Base-by-base conservation (phyloP, 768 basidiomycete genomes). In the Tylopilus subfusipes region DNA sequence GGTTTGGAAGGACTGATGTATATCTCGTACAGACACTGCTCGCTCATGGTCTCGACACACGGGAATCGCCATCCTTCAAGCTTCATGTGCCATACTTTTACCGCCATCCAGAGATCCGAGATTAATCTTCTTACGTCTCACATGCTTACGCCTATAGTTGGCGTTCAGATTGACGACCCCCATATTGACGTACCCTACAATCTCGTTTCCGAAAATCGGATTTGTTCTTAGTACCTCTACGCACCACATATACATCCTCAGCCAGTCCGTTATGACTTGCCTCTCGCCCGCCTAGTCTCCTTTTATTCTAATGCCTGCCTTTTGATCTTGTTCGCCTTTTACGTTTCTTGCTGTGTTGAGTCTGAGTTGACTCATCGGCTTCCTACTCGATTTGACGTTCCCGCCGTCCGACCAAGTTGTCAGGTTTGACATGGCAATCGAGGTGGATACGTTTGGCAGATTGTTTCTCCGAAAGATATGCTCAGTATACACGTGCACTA, bases 141-240 rank as follows among this genome's bases (percentile, higher is more conserved):
- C 48, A 58, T 58, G 21, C 47, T 57, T 34, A 57, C 43, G 30
- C 30, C 42, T 18, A 29, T 31, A 25, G 38, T 19, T n/a, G n/a
- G n/a, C n/a, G n/a, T 31, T 31, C 47, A 42, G 18, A 50, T 33
- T 33, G 40, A 44, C 30, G 48, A 50, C 16, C 18, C 34, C 55
- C 42, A 21, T 57, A 25, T 22, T 21, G 21, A 47, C 38, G 38
- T 40, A 50, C 39, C 52, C 39, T 55, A 56, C 40, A 43, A 39
- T 58, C 43, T 24, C 56, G 39, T 31, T 52, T 27, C 11, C 27
- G 25, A 42, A 51, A 31, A 25, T 13, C 24, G 29, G 38, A 29
- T 50, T 18, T 33, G 38, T 29, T 31, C 36, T 10, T 57, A 62
- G 49, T 59, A 49, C 46, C 31, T 30, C 9, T n/a, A 22, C 1